Base-by-base conservation (phyloP, 2,329 filamentous ascomycete species). In the Arthrobotrys sinensis region DNA sequence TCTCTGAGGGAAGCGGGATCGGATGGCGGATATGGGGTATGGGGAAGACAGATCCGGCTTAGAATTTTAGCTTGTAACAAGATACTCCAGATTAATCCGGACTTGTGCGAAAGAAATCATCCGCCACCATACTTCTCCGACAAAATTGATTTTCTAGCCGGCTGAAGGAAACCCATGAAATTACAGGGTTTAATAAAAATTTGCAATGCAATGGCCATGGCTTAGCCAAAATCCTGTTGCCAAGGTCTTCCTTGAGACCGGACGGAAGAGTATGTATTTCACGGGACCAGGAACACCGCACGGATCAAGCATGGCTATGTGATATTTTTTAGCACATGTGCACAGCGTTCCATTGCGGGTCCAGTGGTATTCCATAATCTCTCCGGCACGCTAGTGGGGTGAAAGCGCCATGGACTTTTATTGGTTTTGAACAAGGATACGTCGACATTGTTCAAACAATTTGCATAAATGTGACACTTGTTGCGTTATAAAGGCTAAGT, bases 21-120 rank as follows among this genome's bases (percentile, higher is more conserved):
- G 75, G 75, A 72, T 46, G 40, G 73, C 67, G 75, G 75, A 72
- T 78, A 78, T 78, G 75, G 75, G 75, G 75, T 78, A 78, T 78
- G 75, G 75, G 75, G 67, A 77, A 69, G 68, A 78, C 62, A 50
- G 52, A 67, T 67, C 50, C 67, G 62, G 57, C 67, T 63, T 71
- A 66, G 73, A 64, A 65, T 52, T 38, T 53, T 78, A 67, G 55
- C 60, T 46, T 55, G 73, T 62, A 66, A 53, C 48, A 77, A 67
- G 62, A 21, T 36, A 40, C 60, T 63, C 36, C 52, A 67, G 67
- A 63, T 78, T 78, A 78, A 78, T 78, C 75, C 75, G 75, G 62
- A 14, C 43, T 77, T 40, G 36, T 40, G 46, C 60, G 69, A 60
- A 34, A 38, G 55, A 76, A 68, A 76, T 32, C 34, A 50, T 16